These are phyloP conservation scores for Cyclanthera cordifolia DNA, from an alignment of 306 rosid genomes.

Conservation along the genomic window DNA sequence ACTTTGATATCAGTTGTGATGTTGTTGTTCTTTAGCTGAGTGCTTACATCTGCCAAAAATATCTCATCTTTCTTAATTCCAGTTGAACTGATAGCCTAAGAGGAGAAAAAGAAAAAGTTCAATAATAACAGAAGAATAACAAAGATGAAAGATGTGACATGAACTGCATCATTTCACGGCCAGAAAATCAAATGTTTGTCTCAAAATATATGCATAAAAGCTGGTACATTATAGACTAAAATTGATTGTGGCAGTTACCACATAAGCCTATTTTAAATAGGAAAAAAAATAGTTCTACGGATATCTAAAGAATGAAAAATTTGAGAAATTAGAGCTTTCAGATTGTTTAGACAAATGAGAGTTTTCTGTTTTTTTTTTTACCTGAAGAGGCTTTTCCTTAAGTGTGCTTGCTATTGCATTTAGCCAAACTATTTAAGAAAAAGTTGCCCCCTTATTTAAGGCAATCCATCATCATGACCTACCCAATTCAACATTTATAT, in stretches of 20 bases:
- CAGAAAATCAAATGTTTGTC: background rate
- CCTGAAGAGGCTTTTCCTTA: background rate
- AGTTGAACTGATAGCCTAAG: slow-evolving; percentile 66
- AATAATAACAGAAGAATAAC: slow-evolving; percentile 3
- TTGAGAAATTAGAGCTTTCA: background rate
- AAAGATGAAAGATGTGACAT: background rate
- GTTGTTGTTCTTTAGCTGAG: slow-evolving; percentile 82
- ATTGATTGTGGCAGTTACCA: background rate
- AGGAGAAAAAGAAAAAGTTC: slow-evolving; percentile 8
- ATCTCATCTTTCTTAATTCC: slow-evolving; percentile 68
- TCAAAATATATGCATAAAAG: background rate
- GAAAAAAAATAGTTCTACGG: background rate
- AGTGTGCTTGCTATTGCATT: background rate
- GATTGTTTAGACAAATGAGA: background rate
- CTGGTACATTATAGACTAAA: background rate
- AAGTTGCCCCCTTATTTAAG: background rate
- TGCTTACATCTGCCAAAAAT: slow-evolving; percentile 63
- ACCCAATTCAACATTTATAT: background rate
- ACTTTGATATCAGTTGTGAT: slow-evolving; percentile 85
- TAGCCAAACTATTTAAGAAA: background rate
- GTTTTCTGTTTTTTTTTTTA: background rate
- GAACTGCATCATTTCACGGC: background rate
- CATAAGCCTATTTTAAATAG: background rate
- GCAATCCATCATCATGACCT: background rate
- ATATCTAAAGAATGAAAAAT: background rate